phyloP scores from a whole-genome alignment of 2,329 filamentous ascomycete genomes.

The Verticillium nubilum region DNA sequence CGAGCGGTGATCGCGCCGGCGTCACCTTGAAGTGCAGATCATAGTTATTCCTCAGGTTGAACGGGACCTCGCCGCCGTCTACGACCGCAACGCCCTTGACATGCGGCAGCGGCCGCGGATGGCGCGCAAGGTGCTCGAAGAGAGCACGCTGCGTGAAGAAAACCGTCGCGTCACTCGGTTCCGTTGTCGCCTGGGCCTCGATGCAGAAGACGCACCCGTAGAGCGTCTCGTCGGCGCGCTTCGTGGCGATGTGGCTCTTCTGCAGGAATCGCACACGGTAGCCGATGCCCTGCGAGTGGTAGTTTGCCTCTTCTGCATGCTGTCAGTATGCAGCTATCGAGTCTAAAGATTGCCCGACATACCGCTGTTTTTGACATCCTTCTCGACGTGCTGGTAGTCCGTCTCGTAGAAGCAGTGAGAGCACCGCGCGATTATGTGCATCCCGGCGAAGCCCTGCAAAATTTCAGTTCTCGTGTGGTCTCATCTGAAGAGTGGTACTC shows the following conservation, averaged over 20 bases:
- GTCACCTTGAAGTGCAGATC: constrained; percentile 44
- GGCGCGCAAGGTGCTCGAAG: constrained; percentile 47
- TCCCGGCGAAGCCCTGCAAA: constrained; percentile 33
- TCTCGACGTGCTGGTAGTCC: constrained; percentile 45
- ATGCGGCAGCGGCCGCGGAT: constrained; percentile 45
- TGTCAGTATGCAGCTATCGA: neutral
- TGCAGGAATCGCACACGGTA: constrained; percentile 51
- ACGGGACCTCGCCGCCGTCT: constrained; percentile 35
- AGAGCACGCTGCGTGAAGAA: constrained; percentile 49
- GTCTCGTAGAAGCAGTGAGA: constrained; percentile 48
- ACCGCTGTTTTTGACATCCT: constrained; percentile 44
- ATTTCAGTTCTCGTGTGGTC: neutral
- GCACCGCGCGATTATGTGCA: constrained; percentile 43
- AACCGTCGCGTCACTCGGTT: constrained; percentile 51
- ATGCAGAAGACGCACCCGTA: constrained; percentile 53
- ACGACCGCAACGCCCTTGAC: constrained; percentile 44
- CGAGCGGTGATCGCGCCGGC: constrained; percentile 32
- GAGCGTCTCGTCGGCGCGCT: constrained; percentile 44
- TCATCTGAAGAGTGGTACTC: constrained; percentile 13
- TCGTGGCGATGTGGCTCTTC: constrained; percentile 47
- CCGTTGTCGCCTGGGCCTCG: constrained; percentile 39
- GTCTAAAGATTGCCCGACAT: constrained; percentile 15
- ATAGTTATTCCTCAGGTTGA: constrained; percentile 39
- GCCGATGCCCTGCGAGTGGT: constrained; percentile 25
- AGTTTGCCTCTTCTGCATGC: neutral